Evolutionary conservation across 1,284 basidiomycete species (phyloP).

Genomic region (Thelephora terrestris): DNA sequence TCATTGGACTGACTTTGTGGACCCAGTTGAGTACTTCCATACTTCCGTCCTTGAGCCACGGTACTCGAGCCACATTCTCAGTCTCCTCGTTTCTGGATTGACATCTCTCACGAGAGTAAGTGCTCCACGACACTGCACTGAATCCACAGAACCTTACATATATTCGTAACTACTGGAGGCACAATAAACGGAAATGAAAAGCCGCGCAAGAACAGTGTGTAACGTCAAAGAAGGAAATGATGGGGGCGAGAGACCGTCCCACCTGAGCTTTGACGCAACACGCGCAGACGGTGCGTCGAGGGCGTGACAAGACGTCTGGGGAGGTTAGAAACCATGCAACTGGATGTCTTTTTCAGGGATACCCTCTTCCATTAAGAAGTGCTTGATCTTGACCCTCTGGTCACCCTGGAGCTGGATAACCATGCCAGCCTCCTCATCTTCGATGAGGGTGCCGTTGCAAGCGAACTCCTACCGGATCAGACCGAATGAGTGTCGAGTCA

Average conservation of each 20-base stretch:
- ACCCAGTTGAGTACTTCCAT: not conserved
- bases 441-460: constrained; percentile 96
- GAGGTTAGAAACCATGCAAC: constrained; percentile 73
- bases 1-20: not conserved
- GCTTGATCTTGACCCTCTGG: constrained; percentile 86
- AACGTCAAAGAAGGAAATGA: constrained; percentile 4
- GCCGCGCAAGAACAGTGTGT: not conserved
- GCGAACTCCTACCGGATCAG: constrained; percentile 75
- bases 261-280: no score
- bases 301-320: not conserved
- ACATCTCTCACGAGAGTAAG: not conserved
- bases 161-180: not conserved
- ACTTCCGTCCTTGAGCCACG: not conserved
- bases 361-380: constrained; percentile 76
- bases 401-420: constrained; percentile 99
- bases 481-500: constrained; percentile 4
- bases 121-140: not conserved
- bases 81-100: not conserved
- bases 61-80: not conserved
- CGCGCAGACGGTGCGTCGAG: not conserved
- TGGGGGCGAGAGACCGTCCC: constrained; percentile 14
- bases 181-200: not conserved
- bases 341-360: constrained; percentile 69
- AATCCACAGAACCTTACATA: not conserved
- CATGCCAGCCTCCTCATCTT: constrained; percentile 94